Conservation (phyloP, 331 rosid genomes). For the Telfairia occidentalis region DNA sequence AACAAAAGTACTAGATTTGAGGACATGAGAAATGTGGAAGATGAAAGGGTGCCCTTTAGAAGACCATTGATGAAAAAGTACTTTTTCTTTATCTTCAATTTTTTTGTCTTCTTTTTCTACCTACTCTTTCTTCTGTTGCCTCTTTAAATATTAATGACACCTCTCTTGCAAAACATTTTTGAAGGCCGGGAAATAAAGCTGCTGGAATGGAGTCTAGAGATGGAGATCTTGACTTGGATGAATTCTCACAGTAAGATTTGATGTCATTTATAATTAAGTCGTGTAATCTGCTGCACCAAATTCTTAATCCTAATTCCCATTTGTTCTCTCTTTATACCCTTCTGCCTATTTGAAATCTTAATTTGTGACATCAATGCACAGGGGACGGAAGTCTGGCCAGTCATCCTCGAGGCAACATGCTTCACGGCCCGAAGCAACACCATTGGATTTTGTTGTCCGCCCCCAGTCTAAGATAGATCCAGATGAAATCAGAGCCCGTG, state of each 20-base stretch:
- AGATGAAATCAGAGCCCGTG: constrained; percentile 85
- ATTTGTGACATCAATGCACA: constrained; percentile 32
- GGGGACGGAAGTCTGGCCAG: constrained; percentile 72
- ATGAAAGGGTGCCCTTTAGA: constrained; percentile 66
- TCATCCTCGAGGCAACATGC: constrained; percentile 76
- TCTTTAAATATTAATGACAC: constrained; percentile 3
- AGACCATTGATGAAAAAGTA: constrained; percentile 67
- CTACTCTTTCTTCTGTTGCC: not conserved
- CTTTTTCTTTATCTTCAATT: not conserved
- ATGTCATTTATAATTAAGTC: not conserved
- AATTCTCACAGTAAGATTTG: constrained; percentile 63
- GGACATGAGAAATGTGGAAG: constrained; percentile 73
- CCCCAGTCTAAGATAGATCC: constrained; percentile 93
- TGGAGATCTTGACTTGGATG: constrained; percentile 83
- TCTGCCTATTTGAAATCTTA: not conserved
- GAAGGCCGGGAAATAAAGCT: constrained; percentile 59
- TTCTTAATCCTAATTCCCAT: not conserved
- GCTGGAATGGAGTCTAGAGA: constrained; percentile 85
- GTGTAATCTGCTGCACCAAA: not conserved
- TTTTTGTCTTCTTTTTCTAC: not conserved
- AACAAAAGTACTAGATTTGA: constrained; percentile 93
- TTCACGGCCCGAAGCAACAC: constrained; percentile 90
- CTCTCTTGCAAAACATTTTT: not conserved
- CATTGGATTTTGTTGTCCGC: constrained; percentile 82
- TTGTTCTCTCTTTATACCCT: not conserved